Percentiles rank a stretch among this genome's conserved stretches.
Evolutionary conservation across 176 grass and related monocot genomes (phyloP).

Genomic region (Puya raimondii): DNA sequence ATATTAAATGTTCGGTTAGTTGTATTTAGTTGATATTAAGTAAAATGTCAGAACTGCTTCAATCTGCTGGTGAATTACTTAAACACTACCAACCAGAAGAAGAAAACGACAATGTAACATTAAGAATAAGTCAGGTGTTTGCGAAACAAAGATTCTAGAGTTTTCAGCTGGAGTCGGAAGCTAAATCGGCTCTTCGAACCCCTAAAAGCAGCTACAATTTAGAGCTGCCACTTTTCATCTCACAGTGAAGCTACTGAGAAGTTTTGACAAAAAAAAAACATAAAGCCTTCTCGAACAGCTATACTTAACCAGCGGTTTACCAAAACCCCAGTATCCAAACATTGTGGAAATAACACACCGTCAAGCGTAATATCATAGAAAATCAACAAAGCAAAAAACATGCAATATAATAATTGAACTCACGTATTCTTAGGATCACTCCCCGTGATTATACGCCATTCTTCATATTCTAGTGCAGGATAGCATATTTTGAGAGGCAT

Average conservation of each 20-base stretch:
- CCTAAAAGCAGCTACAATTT: no score
- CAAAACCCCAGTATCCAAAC: no score
- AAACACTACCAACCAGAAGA: neutral
- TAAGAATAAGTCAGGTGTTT: no score
- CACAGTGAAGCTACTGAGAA: no score
- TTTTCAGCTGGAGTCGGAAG: no score
- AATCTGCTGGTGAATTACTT: neutral
- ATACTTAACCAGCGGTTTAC: no score
- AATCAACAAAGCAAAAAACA: neutral
- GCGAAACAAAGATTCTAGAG: no score
- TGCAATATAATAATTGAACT: constrained; percentile 5
- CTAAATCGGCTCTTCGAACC: no score
- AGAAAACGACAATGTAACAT: neutral
- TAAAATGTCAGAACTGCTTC: neutral
- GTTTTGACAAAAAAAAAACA: no score
- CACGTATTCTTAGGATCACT: constrained; percentile 93
- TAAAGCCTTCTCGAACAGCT: no score
- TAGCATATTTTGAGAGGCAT: constrained; percentile 79
- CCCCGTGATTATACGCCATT: constrained; percentile 77
- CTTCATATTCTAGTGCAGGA: constrained; percentile 76
- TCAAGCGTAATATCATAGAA: neutral
- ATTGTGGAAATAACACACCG: no score
- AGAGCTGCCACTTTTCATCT: no score
- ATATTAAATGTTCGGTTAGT: constrained; percentile 22
- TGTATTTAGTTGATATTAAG: constrained; percentile 13